Evolutionary conservation across 2,329 filamentous ascomycete species (phyloP), one percentile per base, ranked within the genome.

Genomic region (Trichoderma endophyticum): DNA sequence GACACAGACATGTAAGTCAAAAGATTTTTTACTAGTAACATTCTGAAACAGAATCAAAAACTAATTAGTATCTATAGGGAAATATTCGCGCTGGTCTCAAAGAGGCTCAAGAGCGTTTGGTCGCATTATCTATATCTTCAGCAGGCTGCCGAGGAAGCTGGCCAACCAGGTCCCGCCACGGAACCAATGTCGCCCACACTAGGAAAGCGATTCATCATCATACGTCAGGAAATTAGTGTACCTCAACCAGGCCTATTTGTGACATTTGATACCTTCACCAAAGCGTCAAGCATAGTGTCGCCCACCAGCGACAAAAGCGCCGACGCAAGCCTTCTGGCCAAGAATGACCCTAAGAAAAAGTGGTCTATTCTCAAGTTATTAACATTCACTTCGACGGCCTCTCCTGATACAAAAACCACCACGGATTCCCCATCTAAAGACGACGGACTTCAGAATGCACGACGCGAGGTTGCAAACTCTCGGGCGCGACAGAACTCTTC

Each of bases 161-260:
- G 87, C 48, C 85, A 83, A 15, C 78, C 89, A 3, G 87, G 86
- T 1, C 91, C 93, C 6, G 94, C 93, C 1, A 93, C 93, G 3
- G 90, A 90, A 6, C 93, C 95, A n/a, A 94, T 92, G 77, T 91
- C 91, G 72, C 95, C 95, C 6, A 93, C 94, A 3, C 93, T 95
- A 2, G 92, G 93, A 61, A 93, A 95, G 77, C 88, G 93, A 73
- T 93, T 98, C 73, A 89, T 97, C 81, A 97, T 98, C 76, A 92
- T 97, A 75, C 91, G 94, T 71, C 95, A 93, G 74, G 94, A 97
- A 73, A 77, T 87, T 26, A 83, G 83, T 59, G 76, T 80, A 5
- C 80, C 83, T 0, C 86, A 88, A 73, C 81, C 82, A 3, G 85
- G 85, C 7, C 79, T 88, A 9, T 81, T 84, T 71, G 77, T 85